Base-by-base conservation (phyloP, 257 asterid species). In the Hygrophila difformis region DNA sequence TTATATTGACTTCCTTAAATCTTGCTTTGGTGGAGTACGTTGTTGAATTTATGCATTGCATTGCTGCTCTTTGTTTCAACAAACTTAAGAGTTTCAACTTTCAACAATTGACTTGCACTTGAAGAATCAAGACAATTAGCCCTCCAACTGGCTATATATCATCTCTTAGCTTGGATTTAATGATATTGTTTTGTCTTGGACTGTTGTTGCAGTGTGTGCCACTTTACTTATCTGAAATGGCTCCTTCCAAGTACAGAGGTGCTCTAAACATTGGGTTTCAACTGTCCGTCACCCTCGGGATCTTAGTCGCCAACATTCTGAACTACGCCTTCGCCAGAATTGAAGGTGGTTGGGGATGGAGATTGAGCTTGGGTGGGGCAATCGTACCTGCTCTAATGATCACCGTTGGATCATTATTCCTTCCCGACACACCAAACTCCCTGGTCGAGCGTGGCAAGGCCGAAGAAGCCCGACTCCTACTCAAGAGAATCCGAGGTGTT, bases 371-470 rank as follows among this genome's bases (percentile, higher is more conserved):
- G 33, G 94, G 84, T 1, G 86, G 89, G 11, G 97, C 95, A 0
- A 66, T 73, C 70, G 92, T 78, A 1, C 95, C 95, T 0, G 97
- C 95, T 18, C 53, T 84, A 1, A 73, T 84, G 67, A 87, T 87
- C 62, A 58, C 92, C 8, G 2, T 78, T 8, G 97, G 95, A 6
- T 74, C 95, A 1, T 3, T 88, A 2, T 15, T 84, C 69, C 81
- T 88, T 12, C 95, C 97, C 0, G 97, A 88, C 49, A 84, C 95
- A 0, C 97, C 95, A 14, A 87, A 80, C 69, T 87, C 97, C 3
- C 31, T 84, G 80, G 74, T 87, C 34, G 95, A 87, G 60, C 76
- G 94, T 1, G 94, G 86, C 16, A 41, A 66, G 14, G 35, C 18
- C 0, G 93, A 67, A 0, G 63, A 72, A 8, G 97, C 97, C 11